Evolutionary conservation across 495 filamentous ascomycete genomes (phyloP).

Genomic region (Daldinia loculata): DNA sequence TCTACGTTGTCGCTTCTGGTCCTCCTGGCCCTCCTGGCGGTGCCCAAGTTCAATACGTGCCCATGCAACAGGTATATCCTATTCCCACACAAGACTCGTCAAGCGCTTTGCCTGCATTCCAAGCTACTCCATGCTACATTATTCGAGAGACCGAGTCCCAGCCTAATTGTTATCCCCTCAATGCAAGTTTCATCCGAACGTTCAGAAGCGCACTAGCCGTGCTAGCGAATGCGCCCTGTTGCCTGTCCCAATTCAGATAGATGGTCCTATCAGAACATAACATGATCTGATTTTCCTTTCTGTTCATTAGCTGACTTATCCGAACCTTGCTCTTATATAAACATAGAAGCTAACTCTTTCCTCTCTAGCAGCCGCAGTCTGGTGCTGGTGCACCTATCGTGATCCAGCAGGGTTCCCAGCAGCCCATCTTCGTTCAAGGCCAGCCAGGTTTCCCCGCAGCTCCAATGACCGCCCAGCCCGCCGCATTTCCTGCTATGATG

Average conservation of each 20-base stretch:
- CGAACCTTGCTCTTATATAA: not conserved
- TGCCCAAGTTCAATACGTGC: constrained; percentile 34
- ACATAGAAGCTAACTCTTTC: constrained; percentile 36
- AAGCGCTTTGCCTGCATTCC: not conserved
- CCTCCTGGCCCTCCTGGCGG: constrained; percentile 18
- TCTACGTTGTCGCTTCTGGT: constrained; percentile 13
- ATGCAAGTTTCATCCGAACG: constrained; percentile 40
- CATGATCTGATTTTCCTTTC: not conserved
- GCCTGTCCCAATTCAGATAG: not conserved
- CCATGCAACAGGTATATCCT: constrained; percentile 33
- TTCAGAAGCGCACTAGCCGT: constrained; percentile 12
- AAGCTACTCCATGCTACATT: constrained; percentile 12
- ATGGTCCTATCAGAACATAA: not conserved
- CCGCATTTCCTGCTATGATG: constrained; percentile 18
- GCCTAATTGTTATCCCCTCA: constrained; percentile 13
- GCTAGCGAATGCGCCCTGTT: constrained; percentile 3
- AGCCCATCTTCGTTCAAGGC: constrained; percentile 21
- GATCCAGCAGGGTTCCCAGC: constrained; percentile 33
- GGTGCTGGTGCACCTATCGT: constrained; percentile 29
- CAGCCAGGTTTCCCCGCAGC: constrained; percentile 8
- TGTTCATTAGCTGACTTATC: constrained; percentile 7
- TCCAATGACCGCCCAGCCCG: constrained; percentile 23
- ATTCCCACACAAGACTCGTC: constrained; percentile 19
- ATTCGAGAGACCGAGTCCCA: constrained; percentile 17
- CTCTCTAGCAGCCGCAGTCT: constrained; percentile 20